Evolutionary conservation across 768 basidiomycete species (phyloP).

Genomic region (Myochromella boudieri): DNA sequence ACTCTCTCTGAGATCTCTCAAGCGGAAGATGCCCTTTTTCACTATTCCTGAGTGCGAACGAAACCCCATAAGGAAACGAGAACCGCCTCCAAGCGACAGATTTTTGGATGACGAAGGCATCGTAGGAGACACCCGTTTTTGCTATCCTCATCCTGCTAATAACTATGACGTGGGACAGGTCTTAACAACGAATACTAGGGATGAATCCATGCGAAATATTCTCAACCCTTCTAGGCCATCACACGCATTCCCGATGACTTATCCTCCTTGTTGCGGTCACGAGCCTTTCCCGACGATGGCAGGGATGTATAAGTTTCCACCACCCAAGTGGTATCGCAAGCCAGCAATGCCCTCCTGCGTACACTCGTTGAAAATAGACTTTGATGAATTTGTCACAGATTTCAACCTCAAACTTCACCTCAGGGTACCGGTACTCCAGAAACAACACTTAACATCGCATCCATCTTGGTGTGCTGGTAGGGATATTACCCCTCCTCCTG

Average conservation of each 20-base stretch:
- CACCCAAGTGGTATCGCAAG: conserved; percentile 31
- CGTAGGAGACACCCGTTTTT: no score
- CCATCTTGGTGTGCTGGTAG: conserved; percentile 24
- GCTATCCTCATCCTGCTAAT: no score
- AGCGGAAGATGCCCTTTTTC: conserved; percentile 24
- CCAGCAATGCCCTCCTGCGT: conserved; percentile 12
- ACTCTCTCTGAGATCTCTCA: conserved; percentile 23
- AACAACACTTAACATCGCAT: not conserved
- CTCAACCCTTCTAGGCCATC: conserved; percentile 13
- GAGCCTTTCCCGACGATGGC: conserved; percentile 11
- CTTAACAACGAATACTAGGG: no score
- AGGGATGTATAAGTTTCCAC: conserved; percentile 23
- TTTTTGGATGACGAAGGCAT: conserved; percentile 11
- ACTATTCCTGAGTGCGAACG: conserved; percentile 20
- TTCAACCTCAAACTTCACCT: conserved; percentile 26
- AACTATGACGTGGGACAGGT: no score
- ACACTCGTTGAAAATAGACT: conserved; percentile 12
- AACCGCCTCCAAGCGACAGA: conserved; percentile 14
- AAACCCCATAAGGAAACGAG: conserved; percentile 1
- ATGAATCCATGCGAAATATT: not conserved
- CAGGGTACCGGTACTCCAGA: not conserved
- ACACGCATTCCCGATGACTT: conserved; percentile 27
- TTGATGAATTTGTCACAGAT: conserved; percentile 23
- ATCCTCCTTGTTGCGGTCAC: conserved; percentile 4
- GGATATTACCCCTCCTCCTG: conserved; percentile 20